Evolutionary conservation across 2,329 filamentous ascomycete genomes (phyloP).

Genomic region (Nemania bipapillata): DNA sequence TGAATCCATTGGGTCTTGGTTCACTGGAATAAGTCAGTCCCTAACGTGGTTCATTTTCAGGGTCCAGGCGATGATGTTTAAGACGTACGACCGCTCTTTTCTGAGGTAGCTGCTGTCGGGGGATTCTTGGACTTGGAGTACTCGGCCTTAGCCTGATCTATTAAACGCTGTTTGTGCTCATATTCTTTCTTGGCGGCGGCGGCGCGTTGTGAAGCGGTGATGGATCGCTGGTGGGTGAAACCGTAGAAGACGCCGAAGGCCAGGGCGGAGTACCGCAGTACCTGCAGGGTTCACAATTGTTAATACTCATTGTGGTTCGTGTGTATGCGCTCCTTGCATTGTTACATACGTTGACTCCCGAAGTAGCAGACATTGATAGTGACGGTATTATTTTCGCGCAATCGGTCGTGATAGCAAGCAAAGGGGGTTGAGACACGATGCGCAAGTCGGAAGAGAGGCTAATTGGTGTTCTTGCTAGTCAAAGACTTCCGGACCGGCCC

Average conservation of each 20-base stretch:
- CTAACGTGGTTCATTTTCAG: not conserved
- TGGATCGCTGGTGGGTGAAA: slow-evolving; percentile 87
- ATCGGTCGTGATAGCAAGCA: slow-evolving; percentile 44
- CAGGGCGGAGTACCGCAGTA: slow-evolving; percentile 96
- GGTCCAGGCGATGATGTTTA: slow-evolving; percentile 25
- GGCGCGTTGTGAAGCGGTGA: slow-evolving; percentile 76
- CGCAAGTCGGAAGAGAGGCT: slow-evolving; percentile 39
- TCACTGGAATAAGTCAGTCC: slow-evolving; percentile 60
- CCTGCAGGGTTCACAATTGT: slow-evolving; percentile 64
- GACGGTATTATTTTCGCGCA: slow-evolving; percentile 55
- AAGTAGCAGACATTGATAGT: slow-evolving; percentile 68
- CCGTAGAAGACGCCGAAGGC: slow-evolving; percentile 93
- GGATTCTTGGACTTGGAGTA: slow-evolving; percentile 80
- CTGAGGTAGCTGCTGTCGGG: slow-evolving; percentile 44
- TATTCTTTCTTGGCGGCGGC: slow-evolving; percentile 82
- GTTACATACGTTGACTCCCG: slow-evolving; percentile 74
- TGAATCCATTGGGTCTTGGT: slow-evolving; percentile 81
- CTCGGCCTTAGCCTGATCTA: slow-evolving; percentile 91
- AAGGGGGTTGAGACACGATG: slow-evolving; percentile 28
- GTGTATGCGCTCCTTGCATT: slow-evolving; percentile 2
- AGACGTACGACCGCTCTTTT: slow-evolving; percentile 53
- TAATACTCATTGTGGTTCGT: slow-evolving; percentile 3
- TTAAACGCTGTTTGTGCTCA: slow-evolving; percentile 89
- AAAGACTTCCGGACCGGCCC: slow-evolving; percentile 51
- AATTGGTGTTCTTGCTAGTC: slow-evolving; percentile 52